Base-by-base conservation (phyloP, 1,139 yeast genomes). In the Blastobotrys apis region DNA sequence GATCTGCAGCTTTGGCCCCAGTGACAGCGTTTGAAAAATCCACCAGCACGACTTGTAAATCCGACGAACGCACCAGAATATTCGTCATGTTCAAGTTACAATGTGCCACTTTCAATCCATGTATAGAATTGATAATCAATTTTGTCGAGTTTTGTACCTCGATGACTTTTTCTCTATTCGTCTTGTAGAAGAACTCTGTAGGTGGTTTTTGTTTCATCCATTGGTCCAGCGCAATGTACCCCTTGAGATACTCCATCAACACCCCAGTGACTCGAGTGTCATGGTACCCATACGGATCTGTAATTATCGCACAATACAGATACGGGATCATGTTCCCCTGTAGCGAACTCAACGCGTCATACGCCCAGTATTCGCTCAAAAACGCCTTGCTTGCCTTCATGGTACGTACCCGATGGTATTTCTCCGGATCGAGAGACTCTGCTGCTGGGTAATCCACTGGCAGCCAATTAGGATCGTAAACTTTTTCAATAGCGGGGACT, bases 241-340 rank as follows among this genome's bases (percentile, higher is more conserved):
- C 45, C 3, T 36, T 40, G 6, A 52, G 32, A 19, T 43, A 47
- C 30, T 54, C 56, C n/a, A 53, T 8, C 20, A 54, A 33, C 2
- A 54, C 13, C 2, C 55, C 53, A 3, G 43, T 21, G 12, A 48
- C 32, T 17, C 58, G 43, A 19, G 45, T 43, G 27, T 43, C 41
- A 31, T 46, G 44, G 16, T 43, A 36, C 8, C 44, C 45, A 34
- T 40, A 53, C 10, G 58, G 57, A 38, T 54, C 57, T 3, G 52
- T 37, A 1, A 45, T 38, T 4, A 47, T 33, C 2, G 49, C 13
- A 17, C 50, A 36, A 34, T 51, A 49, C 6, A 51, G 35, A 17
- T 41, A 51, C 6, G 58, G 58, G 4, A 54, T 34, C 10, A 40
- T 34, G 5, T 47, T 43, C 10, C 58, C 58, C 35, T 53, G 58